Percentiles rank a stretch among this genome's conserved stretches.
Evolutionary conservation across 2,329 filamentous ascomycete genomes (phyloP).

Genomic region (Sclerotinia glacialis): DNA sequence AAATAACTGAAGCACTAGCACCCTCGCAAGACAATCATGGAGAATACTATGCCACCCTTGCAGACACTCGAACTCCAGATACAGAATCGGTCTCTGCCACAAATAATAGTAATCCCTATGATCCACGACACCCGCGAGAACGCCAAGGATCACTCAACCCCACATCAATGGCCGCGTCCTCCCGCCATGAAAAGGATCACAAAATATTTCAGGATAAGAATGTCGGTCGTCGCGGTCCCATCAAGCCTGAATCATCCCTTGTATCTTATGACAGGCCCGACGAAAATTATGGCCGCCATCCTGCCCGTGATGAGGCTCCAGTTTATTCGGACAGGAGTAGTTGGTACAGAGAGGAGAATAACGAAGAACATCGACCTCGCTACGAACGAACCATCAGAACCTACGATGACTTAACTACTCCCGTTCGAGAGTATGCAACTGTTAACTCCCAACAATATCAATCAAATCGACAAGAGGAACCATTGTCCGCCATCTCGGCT

Average conservation of each 20-base stretch:
- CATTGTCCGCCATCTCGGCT: neutral
- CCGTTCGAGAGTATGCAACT: constrained; percentile 24
- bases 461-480: constrained; percentile 25
- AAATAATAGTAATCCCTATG: constrained; percentile 33
- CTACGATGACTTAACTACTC: constrained; percentile 28
- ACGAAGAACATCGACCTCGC: constrained; percentile 27
- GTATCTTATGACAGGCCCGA: constrained; percentile 20
- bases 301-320: constrained; percentile 29
- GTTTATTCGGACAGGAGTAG: constrained; percentile 24
- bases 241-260: neutral
- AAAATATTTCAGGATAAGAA: neutral
- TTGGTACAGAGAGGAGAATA: constrained; percentile 29
- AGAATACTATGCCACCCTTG: constrained; percentile 34
- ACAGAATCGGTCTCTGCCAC: constrained; percentile 23
- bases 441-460: constrained; percentile 27
- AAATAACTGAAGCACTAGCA: constrained; percentile 27
- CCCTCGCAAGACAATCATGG: constrained; percentile 38
- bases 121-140: constrained; percentile 31
- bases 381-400: constrained; percentile 25
- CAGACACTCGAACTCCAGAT: constrained; percentile 23
- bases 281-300: constrained; percentile 26
- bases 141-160: constrained; percentile 6
- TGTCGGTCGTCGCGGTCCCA: neutral
- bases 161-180: neutral
- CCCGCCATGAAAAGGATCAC: neutral